A percentile compares a stretch with the other conserved stretches of the same genome.
Conservation (phyloP, 176 grass and related monocot genomes). For the Oryza officinalis region DNA sequence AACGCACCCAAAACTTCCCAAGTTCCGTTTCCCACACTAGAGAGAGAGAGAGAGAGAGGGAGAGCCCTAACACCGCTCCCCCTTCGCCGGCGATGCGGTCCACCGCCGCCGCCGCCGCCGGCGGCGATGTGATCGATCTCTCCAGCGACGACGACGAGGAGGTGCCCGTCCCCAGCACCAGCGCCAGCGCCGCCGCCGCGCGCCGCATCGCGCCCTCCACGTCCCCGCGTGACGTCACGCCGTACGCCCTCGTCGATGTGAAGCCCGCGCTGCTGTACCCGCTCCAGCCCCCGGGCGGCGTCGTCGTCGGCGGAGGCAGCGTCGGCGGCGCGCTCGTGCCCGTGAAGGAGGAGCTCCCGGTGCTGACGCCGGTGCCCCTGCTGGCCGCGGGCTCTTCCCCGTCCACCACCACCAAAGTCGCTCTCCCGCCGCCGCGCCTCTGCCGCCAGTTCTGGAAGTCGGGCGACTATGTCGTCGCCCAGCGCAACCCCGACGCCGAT, state of each 20-base stretch:
- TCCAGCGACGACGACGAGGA: conserved; percentile 64
- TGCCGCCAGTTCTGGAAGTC: conserved; percentile 97
- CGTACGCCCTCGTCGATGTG: conserved; percentile 38
- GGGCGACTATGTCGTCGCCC: conserved; percentile 77
- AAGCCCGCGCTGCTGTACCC: conserved; percentile 37
- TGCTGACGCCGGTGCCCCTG: conserved; percentile 24
- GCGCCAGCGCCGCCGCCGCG: conserved; percentile 1
- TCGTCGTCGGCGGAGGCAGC: too few species aligned
- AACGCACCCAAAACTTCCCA: background rate
- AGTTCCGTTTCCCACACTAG: background rate
- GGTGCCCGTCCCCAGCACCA: conserved; percentile 19
- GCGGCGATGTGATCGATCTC: conserved; percentile 64
- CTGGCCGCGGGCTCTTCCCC: conserved; percentile 28
- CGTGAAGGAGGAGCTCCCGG: conserved; percentile 55
- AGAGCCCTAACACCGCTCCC: background rate
- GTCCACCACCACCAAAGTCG: conserved; percentile 7
- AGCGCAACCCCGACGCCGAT: conserved; percentile 48
- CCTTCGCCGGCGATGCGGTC: conserved; percentile 16
- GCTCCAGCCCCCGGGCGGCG: conserved; percentile 30
- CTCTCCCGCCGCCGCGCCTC: conserved; percentile 47
- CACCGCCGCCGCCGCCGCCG: background rate
- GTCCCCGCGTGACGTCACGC: conserved; percentile 50
- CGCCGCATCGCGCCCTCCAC: background rate
- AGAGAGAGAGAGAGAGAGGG: background rate
- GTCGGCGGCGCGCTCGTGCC: conserved; percentile 33